Evolutionary conservation across 1,284 basidiomycete species (phyloP), one percentile per base, ranked within the genome.

Genomic region (Amylostereum areolatum): DNA sequence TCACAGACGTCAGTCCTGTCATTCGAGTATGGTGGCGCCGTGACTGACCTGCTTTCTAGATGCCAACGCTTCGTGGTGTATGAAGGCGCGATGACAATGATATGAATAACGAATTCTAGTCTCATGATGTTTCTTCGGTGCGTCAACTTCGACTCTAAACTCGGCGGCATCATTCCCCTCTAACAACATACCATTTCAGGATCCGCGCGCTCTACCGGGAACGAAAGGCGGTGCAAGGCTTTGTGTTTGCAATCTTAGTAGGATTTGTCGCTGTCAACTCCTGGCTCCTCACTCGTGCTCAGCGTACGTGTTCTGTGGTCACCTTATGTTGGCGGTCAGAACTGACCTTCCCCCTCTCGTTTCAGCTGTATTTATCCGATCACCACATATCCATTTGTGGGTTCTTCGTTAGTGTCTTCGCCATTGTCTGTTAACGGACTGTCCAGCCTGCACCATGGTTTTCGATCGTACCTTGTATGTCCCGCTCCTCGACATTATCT

Each of bases 401-500:
- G 18, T 18, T 18, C 18, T 18, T 18, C 18, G 18, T 18, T 18
- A 1, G 1, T 18, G 18, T 18, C 18, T 18, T 18, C 18, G 18
- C 18, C 18, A 18, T 18, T 18, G 18, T 18, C 18, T 18, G 18
- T 18, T 18, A 18, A 18, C 18, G 18, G 18, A 18, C 18, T 48
- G 2, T 1, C n/a, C 24, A 78, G 78, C 75, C 2, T 81, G 78
- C 55, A 77, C 74, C 9, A 78, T 79, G 74, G 68, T 80, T 11
- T 77, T 78, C 52, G 27, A 39, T 39, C 37, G 18, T 18, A 18
- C 18, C 18, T 18, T 18, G 18, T 18, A 18, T 18, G 18, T 18
- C 18, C 18, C 18, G 18, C 18, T 18, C 18, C 18, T 18, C 18
- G 18, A 18, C 18, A 18, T 18, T 18, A 18, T 18, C 18, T 18